Evolutionary conservation across 2,329 filamentous ascomycete genomes (phyloP), one percentile per base, ranked within the genome.

Genomic region (Ophiostoma quercus): DNA sequence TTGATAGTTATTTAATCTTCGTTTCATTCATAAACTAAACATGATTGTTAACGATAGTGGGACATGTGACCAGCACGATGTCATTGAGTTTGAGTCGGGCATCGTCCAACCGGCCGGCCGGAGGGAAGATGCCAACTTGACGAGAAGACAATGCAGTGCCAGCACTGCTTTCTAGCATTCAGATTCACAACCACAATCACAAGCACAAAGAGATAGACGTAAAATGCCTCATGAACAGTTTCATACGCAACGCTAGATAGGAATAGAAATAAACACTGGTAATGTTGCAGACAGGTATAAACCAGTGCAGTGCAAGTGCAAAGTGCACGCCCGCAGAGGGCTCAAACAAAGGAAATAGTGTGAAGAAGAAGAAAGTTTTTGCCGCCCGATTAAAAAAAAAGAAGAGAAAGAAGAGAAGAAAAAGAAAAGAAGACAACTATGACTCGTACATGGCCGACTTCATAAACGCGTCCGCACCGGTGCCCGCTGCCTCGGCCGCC

Each of bases 391-490:
- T 12, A 32, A 25, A 62, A 62, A 29, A 2, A 12, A 8, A 37
- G 29, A 19, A n/a, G n/a, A n/a, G n/a, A n/a, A n/a, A n/a, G n/a
- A 39, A 60, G 3, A 47, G 14, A 7, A 29, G 34, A 47, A 22
- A 37, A 34, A 51, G 2, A 41, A 47, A 7, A 67, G 43, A 22
- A 63, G n/a, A 57, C 4, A 5, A 11, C 60, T 71, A 68, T 54
- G 80, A 87, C 22, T 84, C 84, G 77, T 87, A 85, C 74, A 87
- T 87, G 68, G 86, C 83, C 67, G 84, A 83, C 76, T 86, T 84
- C 75, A 86, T 84, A 78, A 87, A 87, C 73, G 82, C 83, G 72
- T 85, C 84, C 0, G 80, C 81, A 1, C 82, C 83, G 12, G 84
- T 25, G 51, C 14, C 51, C 1, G 51, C 82, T 67, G 51, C 82